These are phyloP conservation scores for Tulasnella sp. DNA, from an alignment of 768 basidiomycete genomes.

Conservation along the genomic window DNA sequence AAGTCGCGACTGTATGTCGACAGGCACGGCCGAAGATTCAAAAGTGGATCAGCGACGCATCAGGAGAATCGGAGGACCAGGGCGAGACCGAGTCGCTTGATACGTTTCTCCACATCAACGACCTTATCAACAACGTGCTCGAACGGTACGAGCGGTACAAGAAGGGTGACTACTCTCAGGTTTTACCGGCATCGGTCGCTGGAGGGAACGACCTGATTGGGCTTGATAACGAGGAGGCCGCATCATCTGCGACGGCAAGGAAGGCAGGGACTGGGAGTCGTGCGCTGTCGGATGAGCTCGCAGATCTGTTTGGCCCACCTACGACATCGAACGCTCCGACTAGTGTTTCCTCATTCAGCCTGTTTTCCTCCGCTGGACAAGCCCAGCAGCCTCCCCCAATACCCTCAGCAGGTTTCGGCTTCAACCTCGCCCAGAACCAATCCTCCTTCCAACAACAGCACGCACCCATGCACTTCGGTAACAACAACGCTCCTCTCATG, in stretches of 20 bases:
- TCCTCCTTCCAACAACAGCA: neutral
- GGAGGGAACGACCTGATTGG: conserved; percentile 48
- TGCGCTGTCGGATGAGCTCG: conserved; percentile 43
- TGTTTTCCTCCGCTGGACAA: neutral
- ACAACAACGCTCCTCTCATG: neutral
- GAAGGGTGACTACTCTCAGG: conserved; percentile 63
- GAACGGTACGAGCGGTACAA: conserved; percentile 89
- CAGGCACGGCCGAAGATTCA: conserved; percentile 88
- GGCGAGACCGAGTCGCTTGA: conserved; percentile 32
- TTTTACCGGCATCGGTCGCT: conserved; percentile 1
- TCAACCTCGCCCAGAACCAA: neutral
- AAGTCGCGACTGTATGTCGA: conserved; percentile 76
- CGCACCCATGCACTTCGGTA: neutral
- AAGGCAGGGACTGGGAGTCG: conserved; percentile 18
- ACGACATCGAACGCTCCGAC: conserved; percentile 16
- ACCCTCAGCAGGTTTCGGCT: conserved; percentile 17
- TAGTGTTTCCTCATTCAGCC: conserved; percentile 19
- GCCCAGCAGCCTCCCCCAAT: conserved; percentile 17
- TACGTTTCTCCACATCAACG: conserved; percentile 90
- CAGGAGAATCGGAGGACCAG: conserved; percentile 56
- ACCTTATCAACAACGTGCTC: conserved; percentile 90
- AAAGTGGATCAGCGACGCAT: conserved; percentile 92
- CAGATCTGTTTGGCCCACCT: conserved; percentile 42
- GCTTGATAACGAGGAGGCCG: conserved; percentile 44
- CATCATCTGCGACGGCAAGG: conserved; percentile 8